Evolutionary conservation across 2,329 filamentous ascomycete species (phyloP).

Genomic region (Mycosphaerella arachidis): DNA sequence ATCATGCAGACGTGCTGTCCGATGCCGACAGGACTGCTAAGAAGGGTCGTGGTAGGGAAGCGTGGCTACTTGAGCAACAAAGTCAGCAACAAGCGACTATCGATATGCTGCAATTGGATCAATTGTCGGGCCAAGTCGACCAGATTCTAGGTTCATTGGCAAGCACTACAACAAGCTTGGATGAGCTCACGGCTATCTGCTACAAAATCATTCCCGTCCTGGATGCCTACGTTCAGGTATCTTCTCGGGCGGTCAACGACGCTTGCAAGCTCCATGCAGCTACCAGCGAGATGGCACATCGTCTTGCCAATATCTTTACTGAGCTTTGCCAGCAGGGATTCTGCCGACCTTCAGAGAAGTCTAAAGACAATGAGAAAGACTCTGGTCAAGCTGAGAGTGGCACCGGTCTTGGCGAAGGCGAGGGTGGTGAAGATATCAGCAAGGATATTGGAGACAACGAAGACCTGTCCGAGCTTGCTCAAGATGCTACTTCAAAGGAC

Average conservation of each 20-base stretch:
- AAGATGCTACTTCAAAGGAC: conserved; percentile 61
- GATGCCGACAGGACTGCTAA: conserved; percentile 45
- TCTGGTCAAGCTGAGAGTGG: conserved; percentile 81
- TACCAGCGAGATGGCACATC: conserved; percentile 68
- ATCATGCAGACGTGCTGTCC: not conserved
- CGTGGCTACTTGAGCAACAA: conserved; percentile 51
- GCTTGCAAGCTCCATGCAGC: conserved; percentile 64
- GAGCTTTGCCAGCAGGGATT: conserved; percentile 82
- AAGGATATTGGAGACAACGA: conserved; percentile 95
- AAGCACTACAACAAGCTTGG: not conserved
- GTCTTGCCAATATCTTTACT: conserved; percentile 70
- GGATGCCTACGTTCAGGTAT: conserved; percentile 64
- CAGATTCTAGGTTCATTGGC: not conserved
- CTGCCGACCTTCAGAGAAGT: conserved; percentile 81
- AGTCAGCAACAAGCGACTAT: not conserved
- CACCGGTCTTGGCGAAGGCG: conserved; percentile 89
- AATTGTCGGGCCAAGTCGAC: not conserved
- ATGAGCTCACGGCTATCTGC: conserved; percentile 2
- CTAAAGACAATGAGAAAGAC: conserved; percentile 33
- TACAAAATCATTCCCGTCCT: conserved; percentile 60
- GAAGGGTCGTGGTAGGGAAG: conserved; percentile 56
- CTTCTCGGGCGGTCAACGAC: conserved; percentile 53
- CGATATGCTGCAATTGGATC: not conserved
- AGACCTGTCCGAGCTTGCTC: conserved; percentile 83
- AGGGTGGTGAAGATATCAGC: conserved; percentile 94